Evolutionary conservation across 495 filamentous ascomycete species (phyloP).

Genomic region (Apodospora peruviana): DNA sequence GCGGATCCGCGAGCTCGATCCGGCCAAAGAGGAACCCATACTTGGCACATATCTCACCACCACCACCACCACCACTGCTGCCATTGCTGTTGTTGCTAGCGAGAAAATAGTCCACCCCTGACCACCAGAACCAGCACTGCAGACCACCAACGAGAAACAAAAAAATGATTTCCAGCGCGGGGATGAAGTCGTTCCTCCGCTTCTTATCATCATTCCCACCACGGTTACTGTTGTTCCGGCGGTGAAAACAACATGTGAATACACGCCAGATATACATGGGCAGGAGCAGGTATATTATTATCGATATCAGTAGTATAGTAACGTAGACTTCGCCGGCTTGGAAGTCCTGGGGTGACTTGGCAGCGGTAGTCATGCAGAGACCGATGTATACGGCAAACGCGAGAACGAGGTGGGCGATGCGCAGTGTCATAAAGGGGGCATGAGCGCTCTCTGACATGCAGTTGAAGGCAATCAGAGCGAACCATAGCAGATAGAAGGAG

Average conservation of each 20-base stretch:
- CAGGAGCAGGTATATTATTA: slow-evolving; percentile 20
- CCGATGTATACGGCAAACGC: slow-evolving; percentile 19
- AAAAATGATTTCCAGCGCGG: slow-evolving; percentile 7
- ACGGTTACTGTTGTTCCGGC: not conserved
- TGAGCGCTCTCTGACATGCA: slow-evolving; percentile 10
- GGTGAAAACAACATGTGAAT: not conserved
- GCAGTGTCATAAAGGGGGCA: not conserved
- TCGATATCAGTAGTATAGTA: slow-evolving; percentile 29
- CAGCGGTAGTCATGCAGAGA: slow-evolving; percentile 2
- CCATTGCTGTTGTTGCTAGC: not conserved
- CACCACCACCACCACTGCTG: not conserved
- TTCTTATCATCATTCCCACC: not conserved
- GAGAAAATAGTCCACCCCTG: slow-evolving; percentile 3
- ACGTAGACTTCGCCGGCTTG: slow-evolving; percentile 26
- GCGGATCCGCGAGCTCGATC: slow-evolving; percentile 11
- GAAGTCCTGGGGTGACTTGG: not conserved
- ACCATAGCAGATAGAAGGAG: slow-evolving; percentile 32
- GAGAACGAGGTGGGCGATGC: slow-evolving; percentile 11
- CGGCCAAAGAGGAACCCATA: slow-evolving; percentile 21
- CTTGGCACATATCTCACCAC: slow-evolving; percentile 5
- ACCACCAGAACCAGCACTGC: slow-evolving; percentile 37
- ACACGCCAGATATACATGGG: slow-evolving; percentile 30
- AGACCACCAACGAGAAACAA: slow-evolving; percentile 23
- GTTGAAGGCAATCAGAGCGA: slow-evolving; percentile 15
- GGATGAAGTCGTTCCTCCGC: slow-evolving; percentile 6